Base-by-base conservation (phyloP, 1,139 yeast species). In the Kluyveromyces marxianus region DNA sequence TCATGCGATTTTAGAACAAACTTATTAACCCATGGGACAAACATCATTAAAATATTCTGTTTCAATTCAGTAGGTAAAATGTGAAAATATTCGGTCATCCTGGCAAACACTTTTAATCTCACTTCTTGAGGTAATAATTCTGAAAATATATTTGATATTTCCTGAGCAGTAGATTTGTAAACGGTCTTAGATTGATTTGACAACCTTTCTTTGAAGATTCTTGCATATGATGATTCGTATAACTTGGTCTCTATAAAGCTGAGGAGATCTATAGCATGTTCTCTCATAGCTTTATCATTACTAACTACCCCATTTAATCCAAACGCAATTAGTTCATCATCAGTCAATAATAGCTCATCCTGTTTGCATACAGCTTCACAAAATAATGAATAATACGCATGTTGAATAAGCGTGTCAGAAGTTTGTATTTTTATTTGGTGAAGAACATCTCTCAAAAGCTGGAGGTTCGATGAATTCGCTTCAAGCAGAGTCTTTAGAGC, bases 11-110 rank as follows among this genome's bases (percentile, higher is more conserved):
- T 74, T 46, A 90, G 71, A 42, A 80, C 86, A 40, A 89, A 81
- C 3, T 82, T 77, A 58, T 85, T 94, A 10, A 90, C 79, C 97
- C 97, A 92, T 0, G 98, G 97, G 8, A 87, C 70, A 47, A 92
- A 66, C 30, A 90, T 81, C 0, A 94, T 81, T 47, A 90, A 67
- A 14, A 92, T 75, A 62, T 89, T 97, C 47, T 88, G 77, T 57
- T 94, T 75, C 1, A 79, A 72, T 62, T 76, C 67, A 52, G 71
- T 62, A 48, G 58, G 57, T 36, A 61, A 57, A 21, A 60, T 44
- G 34, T 59, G 58, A 37, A 64, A 49, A 27, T 58, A 53, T 29
- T 59, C 54, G 7, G 59, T 58, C 46, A 64, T 45, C 24, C 59
- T 60, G 0, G 67, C 59, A 42, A 62, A 64, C 4, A 62, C 55